phyloP scores from a whole-genome alignment of 805 yeast species.

The Kodamaea lidongshanica region DNA sequence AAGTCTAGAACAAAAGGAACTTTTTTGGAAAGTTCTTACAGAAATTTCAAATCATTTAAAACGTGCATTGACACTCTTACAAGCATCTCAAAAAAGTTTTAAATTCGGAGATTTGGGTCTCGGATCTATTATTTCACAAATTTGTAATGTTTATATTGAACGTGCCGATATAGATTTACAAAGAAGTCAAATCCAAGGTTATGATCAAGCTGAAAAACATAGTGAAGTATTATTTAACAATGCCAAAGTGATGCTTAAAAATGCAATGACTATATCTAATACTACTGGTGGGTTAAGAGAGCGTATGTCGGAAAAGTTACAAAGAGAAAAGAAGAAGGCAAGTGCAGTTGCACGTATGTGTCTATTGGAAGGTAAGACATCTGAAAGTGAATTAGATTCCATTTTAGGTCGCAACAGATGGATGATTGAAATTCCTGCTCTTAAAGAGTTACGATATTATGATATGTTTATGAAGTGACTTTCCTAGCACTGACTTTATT shows the following conservation, averaged over 20 bases:
- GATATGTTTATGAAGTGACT: slow-evolving; percentile 17
- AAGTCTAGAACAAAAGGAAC: too few relatives aligned
- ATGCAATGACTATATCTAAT: slow-evolving; percentile 40
- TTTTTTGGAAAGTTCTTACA: slow-evolving; percentile 41
- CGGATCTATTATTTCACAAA: slow-evolving; percentile 29
- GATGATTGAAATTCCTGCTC: slow-evolving; percentile 21
- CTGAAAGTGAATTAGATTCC: slow-evolving; percentile 21
- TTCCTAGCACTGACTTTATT: too few relatives aligned
- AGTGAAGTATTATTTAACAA: slow-evolving; percentile 30
- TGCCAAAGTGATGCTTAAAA: slow-evolving; percentile 38
- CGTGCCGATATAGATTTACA: slow-evolving; percentile 50
- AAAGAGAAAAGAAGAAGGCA: slow-evolving; percentile 34
- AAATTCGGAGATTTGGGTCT: slow-evolving; percentile 18
- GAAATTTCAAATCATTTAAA: slow-evolving; percentile 34
- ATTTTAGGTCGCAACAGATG: slow-evolving; percentile 28
- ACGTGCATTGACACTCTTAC: slow-evolving; percentile 28
- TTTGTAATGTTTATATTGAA: slow-evolving; percentile 41
- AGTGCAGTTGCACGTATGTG: slow-evolving; percentile 45
- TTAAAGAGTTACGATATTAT: slow-evolving; percentile 24
- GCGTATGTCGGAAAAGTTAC: slow-evolving; percentile 35
- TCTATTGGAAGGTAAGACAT: slow-evolving; percentile 36
- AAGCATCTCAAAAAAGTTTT: slow-evolving; percentile 10
- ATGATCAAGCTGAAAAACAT: slow-evolving; percentile 26
- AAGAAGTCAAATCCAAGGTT: slow-evolving; percentile 31
- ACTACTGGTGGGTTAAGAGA: slow-evolving; percentile 49